Base-by-base conservation (phyloP, 2,329 filamentous ascomycete species). In the Colletotrichum caudatum region DNA sequence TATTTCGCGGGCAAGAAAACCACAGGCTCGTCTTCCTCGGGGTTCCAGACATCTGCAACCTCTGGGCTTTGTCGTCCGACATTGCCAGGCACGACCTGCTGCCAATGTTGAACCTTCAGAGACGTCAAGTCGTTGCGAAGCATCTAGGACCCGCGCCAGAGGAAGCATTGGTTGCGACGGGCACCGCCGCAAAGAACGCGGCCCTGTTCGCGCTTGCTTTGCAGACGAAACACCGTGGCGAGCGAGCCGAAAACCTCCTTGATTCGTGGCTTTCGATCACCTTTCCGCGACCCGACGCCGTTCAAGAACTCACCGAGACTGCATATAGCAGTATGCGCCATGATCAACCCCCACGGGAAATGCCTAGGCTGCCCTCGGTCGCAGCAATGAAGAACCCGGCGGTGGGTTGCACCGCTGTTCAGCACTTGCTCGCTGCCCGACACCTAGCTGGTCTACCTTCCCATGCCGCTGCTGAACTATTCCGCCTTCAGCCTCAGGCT, bases 151-250 rank as follows among this genome's bases (percentile, higher is more conserved):
- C 11, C 3, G 18, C 50, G 9, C 2, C 29, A 4, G 20, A 46
- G 4, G 8, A 9, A 1, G 3, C 5, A 1, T 5, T 12, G 2
- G 20, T 54, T 23, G 66, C 20, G 0, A 26, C n/a, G 16, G 66
- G 62, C 3, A 0, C 0, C 12, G 54, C 67, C 0, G 54, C 67
- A 1, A 20, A 48, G 37, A 69, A 48, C 8, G 46, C 67, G 9
- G 62, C 54, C 11, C 33, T 69, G 5, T 69, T 66, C 18, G 67
- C 67, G 4, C 37, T 66, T 23, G 46, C 67, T 2, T n/a, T 69
- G 2, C 67, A 60, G 39, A 37, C 62, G 11, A 20, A 35, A 18
- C 14, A 59, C n/a, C 2, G 11, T n/a, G 67, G 54, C 2, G 18
- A 60, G 6, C 48, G 14, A 5, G 67, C 54, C 8, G 62, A 69